Conservation (phyloP, 2,329 filamentous ascomycete genomes). For the Ophiocordyceps sinensis region DNA sequence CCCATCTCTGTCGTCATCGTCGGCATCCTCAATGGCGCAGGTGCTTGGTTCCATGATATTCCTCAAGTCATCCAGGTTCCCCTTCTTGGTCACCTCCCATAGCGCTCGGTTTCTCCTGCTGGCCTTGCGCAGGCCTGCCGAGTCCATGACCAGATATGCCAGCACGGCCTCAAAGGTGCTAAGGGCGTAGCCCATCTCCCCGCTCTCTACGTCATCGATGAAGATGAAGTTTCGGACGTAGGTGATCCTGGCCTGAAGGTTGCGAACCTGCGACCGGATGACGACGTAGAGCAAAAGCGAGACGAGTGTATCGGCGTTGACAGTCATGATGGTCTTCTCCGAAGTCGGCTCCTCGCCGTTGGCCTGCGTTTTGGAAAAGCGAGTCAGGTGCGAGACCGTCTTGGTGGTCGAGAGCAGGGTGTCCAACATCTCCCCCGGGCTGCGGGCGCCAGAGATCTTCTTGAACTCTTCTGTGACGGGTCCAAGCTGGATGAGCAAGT, state of each 20-base stretch:
- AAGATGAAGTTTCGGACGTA: slow-evolving; percentile 98
- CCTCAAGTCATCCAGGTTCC: slow-evolving; percentile 60
- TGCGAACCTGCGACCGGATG: slow-evolving; percentile 74
- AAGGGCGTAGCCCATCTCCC: slow-evolving; percentile 88
- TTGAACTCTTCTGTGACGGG: slow-evolving; percentile 80
- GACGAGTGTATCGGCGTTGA: slow-evolving; percentile 82
- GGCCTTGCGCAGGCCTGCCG: slow-evolving; percentile 64
- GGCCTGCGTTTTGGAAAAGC: slow-evolving; percentile 28
- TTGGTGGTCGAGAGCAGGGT: slow-evolving; percentile 71
- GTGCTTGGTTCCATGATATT: slow-evolving; percentile 63
- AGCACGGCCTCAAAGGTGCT: slow-evolving; percentile 94
- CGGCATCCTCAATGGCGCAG: slow-evolving; percentile 30
- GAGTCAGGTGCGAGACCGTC: slow-evolving; percentile 56
- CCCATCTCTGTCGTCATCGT: slow-evolving; percentile 25
- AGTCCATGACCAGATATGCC: slow-evolving; percentile 73
- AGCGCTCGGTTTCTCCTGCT: slow-evolving; percentile 74
- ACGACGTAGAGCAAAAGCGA: slow-evolving; percentile 84
- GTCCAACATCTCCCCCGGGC: slow-evolving; percentile 81
- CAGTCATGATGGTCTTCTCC: slow-evolving; percentile 43
- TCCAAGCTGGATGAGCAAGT: slow-evolving; percentile 61
- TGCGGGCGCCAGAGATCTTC: slow-evolving; percentile 62
- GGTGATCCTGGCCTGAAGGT: slow-evolving; percentile 75
- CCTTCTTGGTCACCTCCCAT: slow-evolving; percentile 76
- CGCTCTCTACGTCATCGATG: slow-evolving; percentile 91
- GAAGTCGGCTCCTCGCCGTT: slow-evolving; percentile 18